These are phyloP conservation scores for Pyrenophora teres DNA, from an alignment of 2,329 filamentous ascomycete genomes.

Conservation along the genomic window DNA sequence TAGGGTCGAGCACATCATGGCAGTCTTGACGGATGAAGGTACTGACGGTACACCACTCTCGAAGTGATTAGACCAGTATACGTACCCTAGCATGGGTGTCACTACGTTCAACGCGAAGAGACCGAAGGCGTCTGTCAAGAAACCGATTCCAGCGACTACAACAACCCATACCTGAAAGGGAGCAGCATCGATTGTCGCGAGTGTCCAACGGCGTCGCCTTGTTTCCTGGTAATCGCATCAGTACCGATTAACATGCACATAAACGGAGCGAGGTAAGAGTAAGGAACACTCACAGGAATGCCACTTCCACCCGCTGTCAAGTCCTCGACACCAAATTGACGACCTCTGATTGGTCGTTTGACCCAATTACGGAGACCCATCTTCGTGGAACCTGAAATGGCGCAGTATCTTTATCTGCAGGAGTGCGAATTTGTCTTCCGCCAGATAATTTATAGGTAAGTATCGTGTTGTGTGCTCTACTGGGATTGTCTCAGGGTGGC, in stretches of 20 bases:
- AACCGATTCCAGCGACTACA: conserved; percentile 48
- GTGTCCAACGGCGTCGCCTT: conserved; percentile 39
- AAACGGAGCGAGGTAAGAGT: background rate
- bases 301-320: conserved; percentile 40
- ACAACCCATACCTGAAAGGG: conserved; percentile 45
- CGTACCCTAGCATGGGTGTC: conserved; percentile 47
- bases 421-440: too few species aligned
- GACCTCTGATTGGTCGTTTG: conserved; percentile 36
- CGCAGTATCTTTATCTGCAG: too few species aligned
- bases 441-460: background rate
- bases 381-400: background rate
- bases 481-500: conserved; percentile 7
- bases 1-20: conserved; percentile 47
- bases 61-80: conserved; percentile 43
- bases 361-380: conserved; percentile 42
- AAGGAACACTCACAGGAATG: conserved; percentile 30
- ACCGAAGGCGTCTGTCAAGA: conserved; percentile 49
- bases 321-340: conserved; percentile 37
- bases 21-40: conserved; percentile 41
- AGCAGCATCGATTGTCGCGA: conserved; percentile 41
- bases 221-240: conserved; percentile 15
- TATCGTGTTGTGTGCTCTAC: conserved; percentile 4
- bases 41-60: conserved; percentile 30
- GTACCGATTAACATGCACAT: background rate
- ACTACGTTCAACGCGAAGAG: conserved; percentile 49